These are phyloP conservation scores for Penicillium hesseltinei DNA, from an alignment of 2,329 filamentous ascomycete species.

Conservation along the genomic window DNA sequence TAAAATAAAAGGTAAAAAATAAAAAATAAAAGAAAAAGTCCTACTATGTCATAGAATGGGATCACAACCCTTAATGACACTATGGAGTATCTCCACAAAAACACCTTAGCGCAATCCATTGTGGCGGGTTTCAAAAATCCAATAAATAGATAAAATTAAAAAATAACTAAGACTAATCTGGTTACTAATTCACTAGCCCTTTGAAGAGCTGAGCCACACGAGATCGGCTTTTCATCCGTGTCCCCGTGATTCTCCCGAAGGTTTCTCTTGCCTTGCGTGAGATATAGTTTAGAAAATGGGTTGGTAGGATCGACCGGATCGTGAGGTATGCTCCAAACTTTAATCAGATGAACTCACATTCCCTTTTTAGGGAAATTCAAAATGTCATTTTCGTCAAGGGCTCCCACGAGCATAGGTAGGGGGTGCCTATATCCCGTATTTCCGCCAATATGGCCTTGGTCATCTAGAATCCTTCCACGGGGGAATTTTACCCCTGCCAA, in stretches of 20 bases:
- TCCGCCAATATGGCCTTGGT: background rate
- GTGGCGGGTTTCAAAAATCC: constrained; percentile 1
- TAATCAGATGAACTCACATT: background rate
- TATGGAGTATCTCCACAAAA: constrained; percentile 4
- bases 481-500: background rate
- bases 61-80: background rate
- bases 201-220: constrained; percentile 17
- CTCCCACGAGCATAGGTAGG: background rate
- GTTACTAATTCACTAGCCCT: background rate
- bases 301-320: constrained; percentile 3
- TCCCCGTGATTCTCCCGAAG: background rate
- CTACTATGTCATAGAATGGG: background rate
- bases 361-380: background rate
- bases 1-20: background rate
- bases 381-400: background rate
- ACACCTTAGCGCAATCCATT: background rate
- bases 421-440: background rate
- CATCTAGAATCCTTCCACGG: background rate
- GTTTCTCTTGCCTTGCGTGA: background rate
- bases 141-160: background rate
- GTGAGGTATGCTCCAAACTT: background rate
- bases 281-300: background rate
- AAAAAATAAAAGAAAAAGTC: background rate
- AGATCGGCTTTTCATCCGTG: constrained; percentile 3
- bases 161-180: background rate